Percentiles rank a stretch among this genome's conserved stretches.
phyloP scores from a whole-genome alignment of 1,284 basidiomycete genomes.

The Inonotus hispidus region DNA sequence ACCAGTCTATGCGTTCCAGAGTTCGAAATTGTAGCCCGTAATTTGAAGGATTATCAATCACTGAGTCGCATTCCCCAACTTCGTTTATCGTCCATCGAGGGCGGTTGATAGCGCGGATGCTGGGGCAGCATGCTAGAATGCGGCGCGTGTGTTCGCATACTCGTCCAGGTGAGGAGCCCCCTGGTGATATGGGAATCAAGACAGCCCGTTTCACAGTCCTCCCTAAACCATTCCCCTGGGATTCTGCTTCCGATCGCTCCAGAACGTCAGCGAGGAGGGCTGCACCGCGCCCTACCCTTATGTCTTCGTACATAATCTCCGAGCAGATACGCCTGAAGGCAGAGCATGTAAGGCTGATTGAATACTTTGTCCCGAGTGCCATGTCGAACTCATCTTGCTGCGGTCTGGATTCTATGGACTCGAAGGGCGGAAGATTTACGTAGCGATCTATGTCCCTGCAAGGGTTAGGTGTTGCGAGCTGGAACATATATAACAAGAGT shows the following conservation, averaged over 20 bases:
- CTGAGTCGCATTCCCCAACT: too few species aligned
- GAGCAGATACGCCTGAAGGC: not conserved
- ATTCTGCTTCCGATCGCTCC: not conserved
- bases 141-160: not conserved
- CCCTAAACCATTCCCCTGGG: not conserved
- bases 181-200: not conserved
- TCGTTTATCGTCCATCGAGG: not conserved
- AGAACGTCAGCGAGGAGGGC: not conserved
- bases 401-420: not conserved
- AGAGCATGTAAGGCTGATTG: conserved; percentile 2
- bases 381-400: not conserved
- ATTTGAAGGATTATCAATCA: not conserved
- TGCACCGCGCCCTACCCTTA: conserved; percentile 2
- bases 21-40: not conserved
- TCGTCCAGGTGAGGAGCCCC: not conserved
- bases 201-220: not conserved
- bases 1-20: conserved; percentile 4
- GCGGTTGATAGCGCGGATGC: not conserved
- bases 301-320: conserved; percentile 5
- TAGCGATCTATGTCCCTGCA: not conserved
- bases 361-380: conserved; percentile 2
- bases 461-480: conserved; percentile 3
- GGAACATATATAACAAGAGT: conserved; percentile 3
- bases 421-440: conserved; percentile 5
- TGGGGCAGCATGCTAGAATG: conserved; percentile 7